Conservation (phyloP, 495 filamentous ascomycete genomes). For the Aspergillus coremiiformis region DNA sequence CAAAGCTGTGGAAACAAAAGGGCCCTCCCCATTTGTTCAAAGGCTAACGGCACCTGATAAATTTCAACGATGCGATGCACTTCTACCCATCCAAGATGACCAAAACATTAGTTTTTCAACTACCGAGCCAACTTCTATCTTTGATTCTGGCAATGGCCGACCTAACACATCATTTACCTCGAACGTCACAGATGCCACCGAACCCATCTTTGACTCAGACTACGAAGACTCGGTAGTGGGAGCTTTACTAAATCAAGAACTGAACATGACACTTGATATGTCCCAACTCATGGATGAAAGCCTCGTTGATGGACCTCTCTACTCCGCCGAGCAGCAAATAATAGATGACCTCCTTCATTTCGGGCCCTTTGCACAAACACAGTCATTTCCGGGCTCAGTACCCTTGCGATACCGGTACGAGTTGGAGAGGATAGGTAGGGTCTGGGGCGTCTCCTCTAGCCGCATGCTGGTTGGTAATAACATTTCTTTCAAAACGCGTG, state of each 20-base stretch:
- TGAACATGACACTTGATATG: slow-evolving; percentile 10
- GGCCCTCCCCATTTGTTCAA: slow-evolving; percentile 15
- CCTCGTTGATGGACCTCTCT: slow-evolving; percentile 1
- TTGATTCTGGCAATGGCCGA: slow-evolving; percentile 9
- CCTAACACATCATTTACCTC: slow-evolving; percentile 26
- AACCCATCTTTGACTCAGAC: slow-evolving; percentile 19
- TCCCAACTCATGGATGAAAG: neutral
- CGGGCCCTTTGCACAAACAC: slow-evolving; percentile 30
- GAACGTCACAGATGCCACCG: slow-evolving; percentile 25
- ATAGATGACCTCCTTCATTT: slow-evolving; percentile 21
- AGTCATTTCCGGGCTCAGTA: slow-evolving; percentile 22
- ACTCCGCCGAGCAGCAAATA: slow-evolving; percentile 18
- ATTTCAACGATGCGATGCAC: slow-evolving; percentile 12
- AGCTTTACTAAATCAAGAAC: slow-evolving; percentile 21
- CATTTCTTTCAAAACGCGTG: slow-evolving; percentile 22
- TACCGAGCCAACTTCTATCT: neutral
- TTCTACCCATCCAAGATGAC: neutral
- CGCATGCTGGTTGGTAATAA: slow-evolving; percentile 23
- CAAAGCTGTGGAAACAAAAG: slow-evolving; percentile 1
- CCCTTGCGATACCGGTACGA: slow-evolving; percentile 41
- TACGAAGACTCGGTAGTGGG: slow-evolving; percentile 30
- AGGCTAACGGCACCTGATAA: slow-evolving; percentile 16
- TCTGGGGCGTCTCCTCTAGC: slow-evolving; percentile 29
- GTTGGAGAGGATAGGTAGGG: slow-evolving; percentile 30
- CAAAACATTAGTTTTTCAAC: slow-evolving; percentile 25